phyloP scores from a whole-genome alignment of 306 rosid genomes.

The Citrullus amarus region DNA sequence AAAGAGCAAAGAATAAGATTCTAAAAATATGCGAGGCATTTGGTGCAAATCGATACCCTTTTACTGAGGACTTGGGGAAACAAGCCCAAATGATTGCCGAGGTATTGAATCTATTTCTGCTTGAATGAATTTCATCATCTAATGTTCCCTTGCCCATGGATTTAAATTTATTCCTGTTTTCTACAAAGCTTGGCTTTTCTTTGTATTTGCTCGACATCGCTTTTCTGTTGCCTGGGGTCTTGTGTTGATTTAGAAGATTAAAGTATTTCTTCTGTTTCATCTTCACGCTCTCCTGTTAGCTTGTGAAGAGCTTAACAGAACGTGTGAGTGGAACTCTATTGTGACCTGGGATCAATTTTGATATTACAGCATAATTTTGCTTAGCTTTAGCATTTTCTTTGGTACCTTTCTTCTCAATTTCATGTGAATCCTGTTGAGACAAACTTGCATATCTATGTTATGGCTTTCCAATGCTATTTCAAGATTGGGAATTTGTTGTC shows the following conservation, averaged over 20 bases:
- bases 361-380: neutral
- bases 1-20: constrained; percentile 74
- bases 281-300: neutral
- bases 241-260: neutral
- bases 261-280: neutral
- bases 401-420: neutral
- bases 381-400: neutral
- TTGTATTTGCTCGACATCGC: neutral
- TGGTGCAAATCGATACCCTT: constrained; percentile 94
- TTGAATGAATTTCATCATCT: constrained; percentile 5
- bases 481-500: neutral
- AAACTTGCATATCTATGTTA: neutral
- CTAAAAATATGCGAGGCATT: constrained; percentile 96
- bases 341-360: neutral
- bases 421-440: neutral
- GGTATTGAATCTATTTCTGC: constrained; percentile 21
- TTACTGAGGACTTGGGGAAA: constrained; percentile 46
- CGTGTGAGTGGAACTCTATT: neutral
- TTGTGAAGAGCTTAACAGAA: neutral
- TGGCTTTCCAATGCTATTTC: neutral
- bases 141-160: neutral
- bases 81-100: constrained; percentile 31
- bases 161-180: neutral
- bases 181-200: neutral
- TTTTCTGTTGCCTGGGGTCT: neutral